Evolutionary conservation across 345 rosid genomes (phyloP).

Genomic region (Eucalyptus camaldulensis): DNA sequence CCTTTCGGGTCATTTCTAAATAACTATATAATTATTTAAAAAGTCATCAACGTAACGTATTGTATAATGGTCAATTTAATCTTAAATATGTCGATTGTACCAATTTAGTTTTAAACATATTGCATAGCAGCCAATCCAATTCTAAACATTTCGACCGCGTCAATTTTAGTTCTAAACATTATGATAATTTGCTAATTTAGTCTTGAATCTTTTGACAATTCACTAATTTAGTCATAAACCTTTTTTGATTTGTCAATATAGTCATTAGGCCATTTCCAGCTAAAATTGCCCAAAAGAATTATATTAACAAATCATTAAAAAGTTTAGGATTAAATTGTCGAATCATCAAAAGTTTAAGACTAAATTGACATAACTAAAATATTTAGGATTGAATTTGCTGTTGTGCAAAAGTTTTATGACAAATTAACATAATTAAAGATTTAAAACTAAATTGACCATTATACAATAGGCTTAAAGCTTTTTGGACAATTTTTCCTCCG

Average conservation of each 20-base stretch:
- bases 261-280: neutral
- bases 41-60: no score
- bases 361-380: no score
- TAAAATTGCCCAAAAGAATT: neutral
- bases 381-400: rapidly evolving
- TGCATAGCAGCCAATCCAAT: rapidly evolving
- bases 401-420: neutral
- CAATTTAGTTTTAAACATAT: no score
- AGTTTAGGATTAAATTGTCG: rapidly evolving
- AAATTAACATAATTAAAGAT: no score
- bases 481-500: rapidly evolving
- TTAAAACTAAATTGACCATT: rapidly evolving
- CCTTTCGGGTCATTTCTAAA: neutral
- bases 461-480: rapidly evolving
- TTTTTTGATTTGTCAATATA: no score
- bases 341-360: rapidly evolving
- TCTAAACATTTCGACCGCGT: rapidly evolving
- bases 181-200: no score
- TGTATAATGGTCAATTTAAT: rapidly evolving
- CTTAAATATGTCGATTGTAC: rapidly evolving
- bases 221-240: rapidly evolving
- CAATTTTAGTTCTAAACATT: no score
- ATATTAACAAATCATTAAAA: no score
- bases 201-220: rapidly evolving
- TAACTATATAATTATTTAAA: neutral